Base-by-base conservation (phyloP, 1,284 basidiomycete genomes). In the Puccinia novopanici region DNA sequence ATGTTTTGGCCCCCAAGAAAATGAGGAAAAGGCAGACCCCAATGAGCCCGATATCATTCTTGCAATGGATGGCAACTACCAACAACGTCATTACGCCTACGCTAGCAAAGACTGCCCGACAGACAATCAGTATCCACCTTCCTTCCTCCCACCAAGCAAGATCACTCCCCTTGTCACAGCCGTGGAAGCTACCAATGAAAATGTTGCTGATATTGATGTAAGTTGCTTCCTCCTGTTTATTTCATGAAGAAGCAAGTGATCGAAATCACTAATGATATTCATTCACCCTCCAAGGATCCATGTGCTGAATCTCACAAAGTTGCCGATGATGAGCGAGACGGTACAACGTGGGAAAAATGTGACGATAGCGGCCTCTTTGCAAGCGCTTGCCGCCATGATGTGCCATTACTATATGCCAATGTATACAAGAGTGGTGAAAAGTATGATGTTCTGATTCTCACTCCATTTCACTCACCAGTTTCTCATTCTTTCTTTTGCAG, bases 341-440 rank as follows among this genome's bases (percentile, higher is more conserved):
- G 67, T 15, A 48, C 67, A 13, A 48, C 67, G 12, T 70, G 67
- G 67, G 67, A 70, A 2, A 45, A 70, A n/a, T 70, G 67, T 48
- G 63, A 19, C 22, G 65, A 73, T 55, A 73, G 55, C 34, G 71
- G 52, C 9, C 48, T 73, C 30, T 73, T 72, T 72, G 71, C 50
- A 1, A 54, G 15, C 55, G 71, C 71, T 34, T 73, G 24, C 37
- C 71, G 52, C 17, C 71, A 73, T 30, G 50, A 73, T 30, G 34
- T 73, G 17, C 67, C 67, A 5, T n/a, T 70, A 70, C 10, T 45
- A 19, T 45, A 48, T 45, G 67, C 50, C 12, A 70, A 48, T 45
- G 50, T 70, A 12, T 70, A 70, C 67, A 70, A 70, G 50, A 70
- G 67, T 17, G 67, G 67, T 15, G 42, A 70, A 45, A 59, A 27